Conservation (phyloP, 306 rosid genomes). For the Begonia masoniana region DNA sequence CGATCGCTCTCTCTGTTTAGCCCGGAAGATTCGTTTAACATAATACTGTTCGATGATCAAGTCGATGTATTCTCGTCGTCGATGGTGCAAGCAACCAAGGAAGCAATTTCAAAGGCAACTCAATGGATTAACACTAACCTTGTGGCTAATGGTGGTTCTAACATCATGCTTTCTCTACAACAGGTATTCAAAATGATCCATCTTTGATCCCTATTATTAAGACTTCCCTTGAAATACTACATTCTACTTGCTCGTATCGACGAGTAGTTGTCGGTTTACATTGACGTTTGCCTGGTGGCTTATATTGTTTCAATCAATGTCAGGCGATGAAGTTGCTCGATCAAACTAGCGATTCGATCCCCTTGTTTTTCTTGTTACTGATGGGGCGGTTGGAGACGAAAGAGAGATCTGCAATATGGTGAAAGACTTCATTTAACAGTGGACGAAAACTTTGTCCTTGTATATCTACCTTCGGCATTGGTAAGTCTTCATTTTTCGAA, state of each 20-base stretch:
- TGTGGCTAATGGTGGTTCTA: slow-evolving; percentile 60
- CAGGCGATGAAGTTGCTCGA: slow-evolving; percentile 76
- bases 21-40: slow-evolving; percentile 61
- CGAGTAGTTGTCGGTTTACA: background rate
- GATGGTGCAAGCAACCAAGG: slow-evolving; percentile 53
- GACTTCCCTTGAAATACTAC: no score
- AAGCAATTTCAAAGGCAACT: slow-evolving; percentile 46
- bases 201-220: no score
- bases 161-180: slow-evolving; percentile 66
- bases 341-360: slow-evolving; percentile 46
- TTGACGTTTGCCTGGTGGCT: background rate
- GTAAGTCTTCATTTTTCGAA: slow-evolving; percentile 20
- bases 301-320: slow-evolving; percentile 16
- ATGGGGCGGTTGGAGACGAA: slow-evolving; percentile 82
- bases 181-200: slow-evolving; percentile 24
- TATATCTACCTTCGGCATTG: slow-evolving; percentile 81
- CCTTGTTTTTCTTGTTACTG: slow-evolving; percentile 74
- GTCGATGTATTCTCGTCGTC: slow-evolving; percentile 41
- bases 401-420: slow-evolving; percentile 63
- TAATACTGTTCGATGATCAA: slow-evolving; percentile 57
- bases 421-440: slow-evolving; percentile 31
- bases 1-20: slow-evolving; percentile 56
- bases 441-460: slow-evolving; percentile 45
- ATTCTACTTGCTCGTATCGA: background rate
- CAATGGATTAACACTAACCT: slow-evolving; percentile 42